phyloP scores from a whole-genome alignment of 176 grass and related monocot species.

The Leersia perrieri region DNA sequence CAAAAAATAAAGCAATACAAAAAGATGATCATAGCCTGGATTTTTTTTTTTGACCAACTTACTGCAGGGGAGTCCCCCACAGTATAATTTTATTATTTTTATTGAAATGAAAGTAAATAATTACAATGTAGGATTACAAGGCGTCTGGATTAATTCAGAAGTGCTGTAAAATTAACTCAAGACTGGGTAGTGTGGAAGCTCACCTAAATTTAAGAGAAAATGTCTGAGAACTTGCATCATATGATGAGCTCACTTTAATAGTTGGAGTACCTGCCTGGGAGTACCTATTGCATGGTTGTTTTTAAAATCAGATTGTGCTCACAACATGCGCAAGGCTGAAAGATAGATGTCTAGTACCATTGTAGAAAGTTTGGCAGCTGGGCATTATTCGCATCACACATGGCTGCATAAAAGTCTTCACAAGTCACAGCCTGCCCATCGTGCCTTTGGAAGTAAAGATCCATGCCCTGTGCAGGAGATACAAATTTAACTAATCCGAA shows the following conservation, averaged over 20 bases:
- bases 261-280: constrained; percentile 84
- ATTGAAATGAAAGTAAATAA: no score
- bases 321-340: neutral
- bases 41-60: no score
- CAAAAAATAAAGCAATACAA: neutral
- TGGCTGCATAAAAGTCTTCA: constrained; percentile 96
- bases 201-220: constrained; percentile 91
- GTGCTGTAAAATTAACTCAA: neutral
- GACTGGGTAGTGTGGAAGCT: neutral
- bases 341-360: constrained; percentile 52
- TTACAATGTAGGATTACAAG: no score
- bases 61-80: no score
- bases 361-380: constrained; percentile 81
- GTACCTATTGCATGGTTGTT: constrained; percentile 64
- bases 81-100: no score
- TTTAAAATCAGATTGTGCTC: constrained; percentile 18
- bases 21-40: neutral
- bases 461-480: constrained; percentile 71
- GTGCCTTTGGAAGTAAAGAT: constrained; percentile 98
- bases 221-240: constrained; percentile 60
- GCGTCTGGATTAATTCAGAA: neutral
- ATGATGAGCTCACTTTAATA: constrained; percentile 72
- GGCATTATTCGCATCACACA: constrained; percentile 94
- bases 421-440: constrained; percentile 98
- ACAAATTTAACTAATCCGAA: constrained; percentile 1